Conservation (phyloP, 441 rosid species). For the Dalechampia spathulata region DNA sequence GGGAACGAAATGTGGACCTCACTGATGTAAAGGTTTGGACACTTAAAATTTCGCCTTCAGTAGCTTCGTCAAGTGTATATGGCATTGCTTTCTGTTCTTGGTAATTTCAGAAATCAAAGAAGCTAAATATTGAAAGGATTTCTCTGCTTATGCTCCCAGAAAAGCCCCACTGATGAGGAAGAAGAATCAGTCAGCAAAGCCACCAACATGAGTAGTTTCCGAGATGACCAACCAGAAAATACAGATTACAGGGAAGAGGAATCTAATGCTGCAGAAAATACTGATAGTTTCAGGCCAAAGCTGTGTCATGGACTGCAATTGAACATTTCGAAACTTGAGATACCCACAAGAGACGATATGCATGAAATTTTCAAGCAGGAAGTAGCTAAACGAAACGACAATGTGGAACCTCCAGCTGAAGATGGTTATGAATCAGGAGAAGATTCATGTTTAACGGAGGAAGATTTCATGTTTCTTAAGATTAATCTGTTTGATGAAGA, state of each 20-base stretch:
- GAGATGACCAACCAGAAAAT: constrained; percentile 20
- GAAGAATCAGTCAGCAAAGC: constrained; percentile 28
- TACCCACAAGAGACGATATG: constrained; percentile 27
- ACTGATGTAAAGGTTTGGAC: constrained; percentile 49
- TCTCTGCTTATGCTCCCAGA: constrained; percentile 29
- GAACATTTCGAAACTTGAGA: constrained; percentile 33
- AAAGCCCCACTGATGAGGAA: constrained; percentile 54
- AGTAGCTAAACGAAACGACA: constrained; percentile 11
- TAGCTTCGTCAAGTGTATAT: background rate
- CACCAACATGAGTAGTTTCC: constrained; percentile 20
- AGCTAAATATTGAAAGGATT: background rate
- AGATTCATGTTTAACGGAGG: constrained; percentile 56
- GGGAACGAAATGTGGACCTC: constrained; percentile 65
- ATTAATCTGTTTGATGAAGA: constrained; percentile 32
- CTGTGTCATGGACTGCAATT: constrained; percentile 22
- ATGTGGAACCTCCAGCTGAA: constrained; percentile 22
- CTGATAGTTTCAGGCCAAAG: constrained; percentile 20
- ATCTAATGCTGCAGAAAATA: constrained; percentile 14
- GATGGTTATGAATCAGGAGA: constrained; percentile 44
- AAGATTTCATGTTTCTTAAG: constrained; percentile 57
- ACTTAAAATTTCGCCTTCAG: background rate
- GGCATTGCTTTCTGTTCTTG: too few relatives aligned
- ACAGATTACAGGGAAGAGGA: constrained; percentile 17
- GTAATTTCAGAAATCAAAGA: background rate
- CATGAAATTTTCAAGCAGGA: constrained; percentile 18